phyloP scores from a whole-genome alignment of 2,329 filamentous ascomycete species.

The Stachybotrys chlorohalonatus region DNA sequence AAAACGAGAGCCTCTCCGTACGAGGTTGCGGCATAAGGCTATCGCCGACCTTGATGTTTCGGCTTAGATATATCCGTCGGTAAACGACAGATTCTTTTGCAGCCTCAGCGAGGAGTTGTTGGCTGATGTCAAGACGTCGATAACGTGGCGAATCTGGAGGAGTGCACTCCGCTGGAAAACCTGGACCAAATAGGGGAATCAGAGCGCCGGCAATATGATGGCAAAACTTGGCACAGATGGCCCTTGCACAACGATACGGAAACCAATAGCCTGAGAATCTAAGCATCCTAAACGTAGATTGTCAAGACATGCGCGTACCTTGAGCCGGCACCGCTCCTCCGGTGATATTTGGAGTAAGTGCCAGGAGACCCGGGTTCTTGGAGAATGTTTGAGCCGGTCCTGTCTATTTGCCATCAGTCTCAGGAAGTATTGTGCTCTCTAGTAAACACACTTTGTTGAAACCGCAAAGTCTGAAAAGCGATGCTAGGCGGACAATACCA shows the following conservation, averaged over 20 bases:
- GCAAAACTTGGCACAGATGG: slow-evolving; percentile 85
- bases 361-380: slow-evolving; percentile 69
- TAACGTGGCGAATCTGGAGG: slow-evolving; percentile 54
- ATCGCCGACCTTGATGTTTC: not conserved
- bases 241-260: slow-evolving; percentile 77
- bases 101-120: slow-evolving; percentile 42
- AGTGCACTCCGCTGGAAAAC: slow-evolving; percentile 67
- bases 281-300: not conserved
- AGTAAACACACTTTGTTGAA: slow-evolving; percentile 64
- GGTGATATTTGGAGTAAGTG: slow-evolving; percentile 92
- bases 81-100: slow-evolving; percentile 33
- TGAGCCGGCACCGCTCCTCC: slow-evolving; percentile 85
- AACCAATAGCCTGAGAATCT: slow-evolving; percentile 84
- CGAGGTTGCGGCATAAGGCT: not conserved
- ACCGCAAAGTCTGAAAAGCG: slow-evolving; percentile 85
- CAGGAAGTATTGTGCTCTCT: not conserved
- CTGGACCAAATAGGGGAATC: slow-evolving; percentile 80
- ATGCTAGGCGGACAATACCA: slow-evolving; percentile 86
- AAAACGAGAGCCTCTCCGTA: not conserved
- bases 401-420: slow-evolving; percentile 47
- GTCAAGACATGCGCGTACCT: slow-evolving; percentile 41
- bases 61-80: slow-evolving; percentile 9
- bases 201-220: slow-evolving; percentile 73
- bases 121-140: slow-evolving; percentile 57
- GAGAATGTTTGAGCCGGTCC: slow-evolving; percentile 76